phyloP scores from a whole-genome alignment of 257 asterid genomes.

The Solanum piurae region DNA sequence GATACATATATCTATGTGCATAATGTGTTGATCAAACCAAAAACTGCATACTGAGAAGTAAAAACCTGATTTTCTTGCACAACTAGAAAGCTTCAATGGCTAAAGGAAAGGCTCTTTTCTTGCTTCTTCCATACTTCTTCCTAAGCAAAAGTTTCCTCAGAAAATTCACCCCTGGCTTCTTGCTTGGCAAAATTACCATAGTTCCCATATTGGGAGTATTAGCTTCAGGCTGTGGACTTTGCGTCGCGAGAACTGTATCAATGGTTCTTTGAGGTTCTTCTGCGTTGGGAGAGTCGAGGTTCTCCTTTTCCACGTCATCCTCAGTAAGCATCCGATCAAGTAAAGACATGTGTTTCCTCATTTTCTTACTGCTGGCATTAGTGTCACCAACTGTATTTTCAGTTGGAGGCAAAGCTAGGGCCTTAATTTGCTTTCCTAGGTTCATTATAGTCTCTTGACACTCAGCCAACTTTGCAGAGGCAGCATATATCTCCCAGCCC shows the following conservation, averaged over 20 bases:
- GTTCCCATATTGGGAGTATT: slow-evolving; percentile 24
- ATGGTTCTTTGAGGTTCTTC: slow-evolving; percentile 17
- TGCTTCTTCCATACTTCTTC: slow-evolving; percentile 38
- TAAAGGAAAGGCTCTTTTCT: slow-evolving; percentile 27
- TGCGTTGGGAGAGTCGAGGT: slow-evolving; percentile 19
- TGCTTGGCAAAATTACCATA: slow-evolving; percentile 37
- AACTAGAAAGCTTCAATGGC: slow-evolving; percentile 18
- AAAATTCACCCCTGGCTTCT: slow-evolving; percentile 50
- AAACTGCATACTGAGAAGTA: slow-evolving; percentile 1
- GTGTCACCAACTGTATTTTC: slow-evolving; percentile 34
- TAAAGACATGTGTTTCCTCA: slow-evolving; percentile 47
- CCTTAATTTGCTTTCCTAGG: slow-evolving; percentile 64
- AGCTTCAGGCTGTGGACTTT: slow-evolving; percentile 5
- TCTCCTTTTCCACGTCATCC: slow-evolving; percentile 21
- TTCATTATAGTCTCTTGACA: slow-evolving; percentile 67
- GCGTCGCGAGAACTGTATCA: not conserved
- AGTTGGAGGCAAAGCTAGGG: slow-evolving; percentile 32
- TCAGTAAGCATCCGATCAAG: slow-evolving; percentile 65
- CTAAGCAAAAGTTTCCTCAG: slow-evolving; percentile 60
- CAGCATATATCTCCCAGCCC: slow-evolving; percentile 77
- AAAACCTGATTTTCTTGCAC: slow-evolving; percentile 6
- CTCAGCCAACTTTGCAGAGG: slow-evolving; percentile 67
- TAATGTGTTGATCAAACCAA: not conserved
- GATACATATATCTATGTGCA: not conserved
- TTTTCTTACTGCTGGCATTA: slow-evolving; percentile 16